Base-by-base conservation (phyloP, 2,329 filamentous ascomycete genomes). In the Trichoderma harzianum region DNA sequence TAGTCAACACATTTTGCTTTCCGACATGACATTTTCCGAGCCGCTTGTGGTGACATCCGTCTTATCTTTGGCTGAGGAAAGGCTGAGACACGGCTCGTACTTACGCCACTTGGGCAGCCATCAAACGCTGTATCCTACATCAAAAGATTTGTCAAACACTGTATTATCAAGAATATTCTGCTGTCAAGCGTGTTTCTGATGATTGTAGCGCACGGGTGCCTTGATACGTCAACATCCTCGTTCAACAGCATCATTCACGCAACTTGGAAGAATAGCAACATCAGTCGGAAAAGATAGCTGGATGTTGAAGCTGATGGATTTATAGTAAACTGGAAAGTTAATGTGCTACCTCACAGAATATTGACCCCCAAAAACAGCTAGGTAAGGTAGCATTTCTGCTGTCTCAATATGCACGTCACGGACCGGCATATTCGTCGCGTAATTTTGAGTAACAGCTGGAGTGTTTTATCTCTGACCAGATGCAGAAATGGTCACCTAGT, bases 111-210 rank as follows among this genome's bases (percentile, higher is more conserved):
- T 14, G n/a, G 7, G n/a, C 5, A 5, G n/a, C 47, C 43, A 21
- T 51, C 0, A 1, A 21, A 51, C 6, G 10, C n/a, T 12, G 2
- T 24, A 51, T 21, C 10, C 14, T 11, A 12, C 1, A 12, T 0
- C 1, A 51, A 51, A 21, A 3, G 5, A 51, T 21, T 21, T 51
- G 47, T 51, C 47, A 24, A 7, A 11, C 14, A 7, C n/a, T 12
- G 8, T 12, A 51, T 14, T 24, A 51, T 21, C n/a, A 21, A 11
- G n/a, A 47, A n/a, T 8, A 6, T n/a, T 21, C 3, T 51, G 11
- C 0, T 51, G 47, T 11, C 11, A 24, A 3, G 7, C n/a, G n/a
- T 51, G 2, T 51, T 24, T 7, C 10, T 5, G n/a, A 2, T 4
- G 10, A 51, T 10, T 24, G n/a, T 21, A 51, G 11, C 43, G 18